A percentile compares a stretch with the other conserved stretches of the same genome.
These are phyloP conservation scores for Phytophthora palmivora DNA, from an alignment of 352 stramenopile species.

Conservation along the genomic window DNA sequence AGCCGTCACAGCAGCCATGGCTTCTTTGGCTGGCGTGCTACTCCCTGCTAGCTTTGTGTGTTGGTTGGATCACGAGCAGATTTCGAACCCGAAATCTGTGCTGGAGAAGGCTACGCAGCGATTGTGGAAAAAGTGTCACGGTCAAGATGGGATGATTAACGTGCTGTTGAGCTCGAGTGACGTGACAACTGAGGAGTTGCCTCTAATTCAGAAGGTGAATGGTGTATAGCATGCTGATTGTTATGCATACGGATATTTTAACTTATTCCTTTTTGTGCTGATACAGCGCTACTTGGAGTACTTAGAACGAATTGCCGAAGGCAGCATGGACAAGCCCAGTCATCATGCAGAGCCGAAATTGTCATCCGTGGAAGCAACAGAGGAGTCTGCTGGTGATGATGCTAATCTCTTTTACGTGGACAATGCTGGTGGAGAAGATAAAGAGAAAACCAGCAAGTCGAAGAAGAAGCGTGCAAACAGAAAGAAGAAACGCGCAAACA, in stretches of 20 bases:
- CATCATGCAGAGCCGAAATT: conserved; percentile 1
- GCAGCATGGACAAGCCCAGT: conserved; percentile 18
- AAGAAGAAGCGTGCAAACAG: conserved; percentile 41
- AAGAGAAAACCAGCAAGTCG: conserved; percentile 31
- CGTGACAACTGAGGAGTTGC: conserved; percentile 50
- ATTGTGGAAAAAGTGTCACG: conserved; percentile 45
- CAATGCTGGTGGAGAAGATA: conserved; percentile 48
- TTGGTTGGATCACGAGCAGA: conserved; percentile 53
- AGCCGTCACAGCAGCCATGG: conserved; percentile 52
- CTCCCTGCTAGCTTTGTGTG: conserved; percentile 54
- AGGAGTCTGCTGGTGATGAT: conserved; percentile 4
- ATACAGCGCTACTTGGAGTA: conserved; percentile 56
- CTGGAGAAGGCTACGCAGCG: conserved; percentile 26
- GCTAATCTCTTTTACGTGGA: conserved; percentile 66
- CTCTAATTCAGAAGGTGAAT: conserved; percentile 53
- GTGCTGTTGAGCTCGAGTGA: conserved; percentile 54
- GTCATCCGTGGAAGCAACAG: not conserved
- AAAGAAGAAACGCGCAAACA: conserved; percentile 36
- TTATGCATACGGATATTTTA: conserved; percentile 9
- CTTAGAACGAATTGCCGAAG: conserved; percentile 38
- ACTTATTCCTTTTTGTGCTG: conserved; percentile 15
- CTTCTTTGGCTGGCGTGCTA: conserved; percentile 48
- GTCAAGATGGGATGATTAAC: conserved; percentile 50
- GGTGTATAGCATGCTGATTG: not conserved
- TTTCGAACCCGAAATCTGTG: conserved; percentile 17